These are phyloP conservation scores for Coelastrella sp. DNA, from an alignment of 139 green algal species.

Conservation along the genomic window DNA sequence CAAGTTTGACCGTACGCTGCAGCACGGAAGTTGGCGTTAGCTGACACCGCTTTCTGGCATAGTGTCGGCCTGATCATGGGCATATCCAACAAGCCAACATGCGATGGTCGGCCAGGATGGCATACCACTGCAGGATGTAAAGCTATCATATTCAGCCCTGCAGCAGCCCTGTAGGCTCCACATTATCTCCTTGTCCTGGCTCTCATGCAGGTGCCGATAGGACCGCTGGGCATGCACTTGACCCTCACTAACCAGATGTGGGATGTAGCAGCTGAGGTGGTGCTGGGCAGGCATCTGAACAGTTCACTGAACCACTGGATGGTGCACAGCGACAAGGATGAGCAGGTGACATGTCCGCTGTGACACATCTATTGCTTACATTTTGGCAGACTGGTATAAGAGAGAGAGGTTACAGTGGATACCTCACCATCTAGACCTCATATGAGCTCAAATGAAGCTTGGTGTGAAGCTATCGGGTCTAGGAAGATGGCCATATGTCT, in stretches of 20 bases:
- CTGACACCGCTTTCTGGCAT: too few relatives aligned
- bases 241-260: slow-evolving; percentile 48
- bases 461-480: too few relatives aligned
- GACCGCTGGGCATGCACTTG: slow-evolving; percentile 57
- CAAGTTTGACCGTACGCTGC: not conserved
- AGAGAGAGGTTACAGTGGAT: too few relatives aligned
- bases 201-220: slow-evolving; percentile 50
- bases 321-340: slow-evolving; percentile 40
- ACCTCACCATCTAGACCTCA: too few relatives aligned
- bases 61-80: not conserved
- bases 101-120: too few relatives aligned
- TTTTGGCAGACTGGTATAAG: too few relatives aligned
- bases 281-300: slow-evolving; percentile 5
- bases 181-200: not conserved
- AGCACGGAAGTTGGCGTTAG: too few relatives aligned
- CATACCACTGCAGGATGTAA: too few relatives aligned
- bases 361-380: not conserved
- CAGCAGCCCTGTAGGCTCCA: too few relatives aligned
- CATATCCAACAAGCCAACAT: not conserved
- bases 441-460: too few relatives aligned
- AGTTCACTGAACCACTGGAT: slow-evolving; percentile 43
- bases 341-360: slow-evolving; percentile 58
- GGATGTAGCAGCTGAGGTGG: slow-evolving; percentile 31
- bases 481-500: too few relatives aligned
- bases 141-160: too few relatives aligned